A percentile compares a stretch with the other conserved stretches of the same genome.
Conservation (phyloP, 1,284 basidiomycete genomes). For the Pseudozyma hubeiensis region DNA sequence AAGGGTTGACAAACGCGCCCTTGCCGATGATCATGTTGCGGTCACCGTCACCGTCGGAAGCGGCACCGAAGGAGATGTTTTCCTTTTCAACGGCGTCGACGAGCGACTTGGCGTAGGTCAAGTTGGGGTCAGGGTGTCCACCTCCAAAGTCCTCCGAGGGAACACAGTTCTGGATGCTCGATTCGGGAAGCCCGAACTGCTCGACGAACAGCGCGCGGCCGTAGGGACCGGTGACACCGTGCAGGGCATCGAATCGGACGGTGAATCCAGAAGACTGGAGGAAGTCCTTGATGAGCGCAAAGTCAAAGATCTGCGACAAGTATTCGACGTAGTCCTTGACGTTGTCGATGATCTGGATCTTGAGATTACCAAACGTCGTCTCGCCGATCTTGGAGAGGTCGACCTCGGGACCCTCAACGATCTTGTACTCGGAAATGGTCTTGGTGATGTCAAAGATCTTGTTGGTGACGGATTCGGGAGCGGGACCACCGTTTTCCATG, state of each 20-base stretch:
- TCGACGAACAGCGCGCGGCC: slow-evolving; percentile 88
- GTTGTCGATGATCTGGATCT: slow-evolving; percentile 93
- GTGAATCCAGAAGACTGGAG: slow-evolving; percentile 77
- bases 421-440: slow-evolving; percentile 85
- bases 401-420: slow-evolving; percentile 82
- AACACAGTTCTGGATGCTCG: slow-evolving; percentile 88
- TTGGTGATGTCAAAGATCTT: slow-evolving; percentile 92
- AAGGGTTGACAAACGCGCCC: slow-evolving; percentile 96
- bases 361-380: slow-evolving; percentile 75
- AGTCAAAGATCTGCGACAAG: slow-evolving; percentile 92
- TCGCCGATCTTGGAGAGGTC: slow-evolving; percentile 87
- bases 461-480: slow-evolving; percentile 92
- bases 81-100: slow-evolving; percentile 90
- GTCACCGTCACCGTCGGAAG: slow-evolving; percentile 96
- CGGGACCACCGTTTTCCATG: slow-evolving; percentile 94
- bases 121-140: slow-evolving; percentile 96
- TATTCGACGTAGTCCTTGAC: slow-evolving; percentile 88
- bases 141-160: slow-evolving; percentile 95
- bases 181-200: slow-evolving; percentile 81
- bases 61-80: slow-evolving; percentile 91
- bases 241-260: slow-evolving; percentile 94
- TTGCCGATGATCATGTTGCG: slow-evolving; percentile 99
- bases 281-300: slow-evolving; percentile 90
- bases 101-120: slow-evolving; percentile 95
- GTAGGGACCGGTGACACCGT: slow-evolving; percentile 98